Conservation (phyloP, 1,284 basidiomycete species). For the Caloboletus firmus region DNA sequence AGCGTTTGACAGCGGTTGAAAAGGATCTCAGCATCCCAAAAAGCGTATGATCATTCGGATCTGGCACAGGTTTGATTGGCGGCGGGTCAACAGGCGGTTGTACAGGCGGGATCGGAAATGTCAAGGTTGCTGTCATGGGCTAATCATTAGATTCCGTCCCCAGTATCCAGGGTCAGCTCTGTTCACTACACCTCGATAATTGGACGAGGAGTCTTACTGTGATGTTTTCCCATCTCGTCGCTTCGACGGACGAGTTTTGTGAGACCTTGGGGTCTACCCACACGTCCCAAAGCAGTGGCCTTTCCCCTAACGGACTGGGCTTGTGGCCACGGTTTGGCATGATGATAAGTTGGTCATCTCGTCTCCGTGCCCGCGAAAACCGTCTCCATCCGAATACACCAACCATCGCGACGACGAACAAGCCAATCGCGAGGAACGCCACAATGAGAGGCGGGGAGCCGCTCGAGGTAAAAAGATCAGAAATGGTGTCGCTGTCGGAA, state of each 20-base stretch:
- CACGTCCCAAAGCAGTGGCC: constrained; percentile 46
- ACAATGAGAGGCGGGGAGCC: constrained; percentile 49
- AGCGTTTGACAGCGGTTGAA: constrained; percentile 6
- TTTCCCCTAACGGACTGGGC: constrained; percentile 19
- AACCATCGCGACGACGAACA: constrained; percentile 44
- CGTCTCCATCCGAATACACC: constrained; percentile 46
- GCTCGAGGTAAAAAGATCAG: constrained; percentile 28
- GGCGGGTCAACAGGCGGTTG: not conserved
- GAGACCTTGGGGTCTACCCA: constrained; percentile 25
- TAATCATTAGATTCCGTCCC: not conserved
- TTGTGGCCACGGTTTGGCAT: not conserved
- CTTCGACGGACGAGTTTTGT: not conserved
- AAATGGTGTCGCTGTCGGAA: not conserved
- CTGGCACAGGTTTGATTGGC: not conserved
- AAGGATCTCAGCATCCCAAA: not conserved
- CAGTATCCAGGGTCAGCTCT: no score
- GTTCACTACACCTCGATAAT: not conserved
- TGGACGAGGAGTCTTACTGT: constrained; percentile 25
- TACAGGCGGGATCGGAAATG: not conserved
- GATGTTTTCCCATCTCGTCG: constrained; percentile 30
- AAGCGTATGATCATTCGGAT: not conserved
- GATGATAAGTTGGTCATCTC: not conserved
- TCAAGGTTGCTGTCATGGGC: constrained; percentile 26
- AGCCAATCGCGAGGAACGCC: constrained; percentile 50
- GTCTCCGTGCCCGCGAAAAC: constrained; percentile 28